Evolutionary conservation across 352 stramenopile species (phyloP).

Genomic region (Phytophthora macrochlamydospora): DNA sequence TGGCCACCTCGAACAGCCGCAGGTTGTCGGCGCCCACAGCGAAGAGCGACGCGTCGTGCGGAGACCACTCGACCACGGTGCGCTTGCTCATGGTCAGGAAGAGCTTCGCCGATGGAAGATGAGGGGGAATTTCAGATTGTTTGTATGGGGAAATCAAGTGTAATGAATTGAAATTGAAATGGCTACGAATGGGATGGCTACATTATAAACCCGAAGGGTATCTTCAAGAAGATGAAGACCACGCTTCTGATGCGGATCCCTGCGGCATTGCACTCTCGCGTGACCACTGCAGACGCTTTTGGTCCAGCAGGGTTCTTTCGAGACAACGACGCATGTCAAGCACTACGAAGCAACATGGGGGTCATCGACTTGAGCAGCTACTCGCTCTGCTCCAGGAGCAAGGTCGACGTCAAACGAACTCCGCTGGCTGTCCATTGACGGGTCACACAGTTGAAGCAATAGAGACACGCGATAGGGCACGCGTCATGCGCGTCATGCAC

Average conservation of each 20-base stretch:
- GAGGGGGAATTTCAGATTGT: constrained; percentile 11
- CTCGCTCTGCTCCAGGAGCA: too few species aligned
- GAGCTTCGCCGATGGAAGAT: constrained; percentile 2
- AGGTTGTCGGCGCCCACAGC: constrained; percentile 83
- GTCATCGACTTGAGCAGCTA: too few species aligned
- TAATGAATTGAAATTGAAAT: background rate
- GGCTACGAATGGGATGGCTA: background rate
- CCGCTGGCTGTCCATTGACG: background rate
- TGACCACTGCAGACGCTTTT: too few species aligned
- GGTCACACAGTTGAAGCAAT: background rate
- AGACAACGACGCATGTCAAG: too few species aligned
- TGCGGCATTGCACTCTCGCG: too few species aligned
- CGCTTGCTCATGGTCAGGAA: constrained; percentile 66
- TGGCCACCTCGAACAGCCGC: constrained; percentile 80
- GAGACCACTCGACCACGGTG: constrained; percentile 86
- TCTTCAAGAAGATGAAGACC: too few species aligned
- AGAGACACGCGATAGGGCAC: constrained; percentile 1
- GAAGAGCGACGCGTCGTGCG: constrained; percentile 83
- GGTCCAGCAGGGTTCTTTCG: too few species aligned
- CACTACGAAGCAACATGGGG: too few species aligned
- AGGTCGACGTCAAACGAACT: too few species aligned
- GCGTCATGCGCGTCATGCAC: background rate
- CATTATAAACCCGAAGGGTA: background rate
- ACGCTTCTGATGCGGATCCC: too few species aligned
- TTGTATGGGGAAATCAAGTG: background rate